phyloP scores from a whole-genome alignment of 345 rosid genomes.

The Eucalyptus curtisii region DNA sequence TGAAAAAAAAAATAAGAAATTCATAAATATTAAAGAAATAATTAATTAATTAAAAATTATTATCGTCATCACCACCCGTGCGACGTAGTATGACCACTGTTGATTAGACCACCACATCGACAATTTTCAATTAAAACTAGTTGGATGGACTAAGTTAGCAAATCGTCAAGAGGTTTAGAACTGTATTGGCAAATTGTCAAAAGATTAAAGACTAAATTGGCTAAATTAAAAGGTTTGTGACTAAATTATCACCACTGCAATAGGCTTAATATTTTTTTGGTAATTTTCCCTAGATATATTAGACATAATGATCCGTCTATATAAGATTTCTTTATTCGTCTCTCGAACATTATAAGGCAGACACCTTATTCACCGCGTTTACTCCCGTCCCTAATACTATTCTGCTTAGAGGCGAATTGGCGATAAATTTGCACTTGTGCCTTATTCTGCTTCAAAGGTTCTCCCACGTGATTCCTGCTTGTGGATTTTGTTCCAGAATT shows the following conservation, averaged over 20 bases:
- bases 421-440: not conserved
- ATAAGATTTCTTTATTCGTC: not conserved
- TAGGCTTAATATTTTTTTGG: not conserved
- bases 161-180: not conserved
- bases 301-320: not conserved
- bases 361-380: not conserved
- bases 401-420: not conserved
- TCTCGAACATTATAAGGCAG: not conserved
- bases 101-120: not conserved
- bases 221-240: not conserved
- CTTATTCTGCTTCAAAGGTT: not conserved
- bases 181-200: fast-evolving
- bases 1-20: not conserved
- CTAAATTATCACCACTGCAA: not conserved
- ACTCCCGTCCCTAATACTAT: not conserved
- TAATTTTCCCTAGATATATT: not conserved
- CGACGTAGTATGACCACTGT: fast-evolving
- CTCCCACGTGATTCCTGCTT: no score
- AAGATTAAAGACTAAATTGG: fast-evolving
- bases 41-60: not conserved
- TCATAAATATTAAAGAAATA: not conserved
- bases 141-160: fast-evolving
- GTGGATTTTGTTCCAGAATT: not conserved
- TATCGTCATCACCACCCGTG: fast-evolving
- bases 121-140: not conserved